A percentile compares a stretch with the other conserved stretches of the same genome.
Evolutionary conservation across 768 basidiomycete species (phyloP).

Genomic region (Basidioascus undulatus): DNA sequence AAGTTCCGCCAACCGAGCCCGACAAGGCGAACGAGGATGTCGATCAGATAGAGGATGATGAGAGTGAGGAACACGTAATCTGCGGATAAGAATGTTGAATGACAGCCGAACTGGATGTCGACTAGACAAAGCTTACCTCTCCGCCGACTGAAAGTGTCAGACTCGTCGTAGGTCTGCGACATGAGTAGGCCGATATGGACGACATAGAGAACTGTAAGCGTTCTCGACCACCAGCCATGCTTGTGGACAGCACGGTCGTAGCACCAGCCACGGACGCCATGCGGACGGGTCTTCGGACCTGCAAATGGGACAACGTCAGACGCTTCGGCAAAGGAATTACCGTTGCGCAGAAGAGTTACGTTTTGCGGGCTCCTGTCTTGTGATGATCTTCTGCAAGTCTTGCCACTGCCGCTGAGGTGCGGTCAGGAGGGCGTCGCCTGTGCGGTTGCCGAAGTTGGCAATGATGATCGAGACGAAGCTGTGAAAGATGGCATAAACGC

Average conservation of each 20-base stretch:
- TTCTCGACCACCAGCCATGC: constrained; percentile 74
- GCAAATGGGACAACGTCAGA: too few relatives aligned
- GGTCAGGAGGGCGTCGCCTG: constrained; percentile 66
- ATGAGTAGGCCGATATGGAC: constrained; percentile 62
- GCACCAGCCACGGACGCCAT: constrained; percentile 49
- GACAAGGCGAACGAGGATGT: constrained; percentile 49
- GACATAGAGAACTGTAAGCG: constrained; percentile 53
- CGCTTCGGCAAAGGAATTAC: too few relatives aligned
- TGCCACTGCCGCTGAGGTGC: constrained; percentile 81
- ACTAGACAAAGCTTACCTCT: constrained; percentile 10
- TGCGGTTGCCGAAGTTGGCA: constrained; percentile 66
- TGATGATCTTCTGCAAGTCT: constrained; percentile 69
- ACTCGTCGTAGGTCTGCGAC: constrained; percentile 17
- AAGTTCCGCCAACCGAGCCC: constrained; percentile 71
- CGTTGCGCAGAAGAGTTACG: too few relatives aligned
- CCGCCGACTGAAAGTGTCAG: constrained; percentile 6
- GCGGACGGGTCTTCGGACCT: not conserved
- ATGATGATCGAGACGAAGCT: constrained; percentile 43
- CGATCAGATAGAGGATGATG: constrained; percentile 45
- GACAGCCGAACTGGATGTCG: too few relatives aligned
- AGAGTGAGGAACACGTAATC: constrained; percentile 55
- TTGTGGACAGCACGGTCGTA: constrained; percentile 74
- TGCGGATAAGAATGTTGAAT: constrained; percentile 4
- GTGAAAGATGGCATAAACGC: not conserved
- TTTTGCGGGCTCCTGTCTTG: constrained; percentile 62